Conservation (phyloP, 1,139 yeast genomes). For the Pichia sp. region DNA sequence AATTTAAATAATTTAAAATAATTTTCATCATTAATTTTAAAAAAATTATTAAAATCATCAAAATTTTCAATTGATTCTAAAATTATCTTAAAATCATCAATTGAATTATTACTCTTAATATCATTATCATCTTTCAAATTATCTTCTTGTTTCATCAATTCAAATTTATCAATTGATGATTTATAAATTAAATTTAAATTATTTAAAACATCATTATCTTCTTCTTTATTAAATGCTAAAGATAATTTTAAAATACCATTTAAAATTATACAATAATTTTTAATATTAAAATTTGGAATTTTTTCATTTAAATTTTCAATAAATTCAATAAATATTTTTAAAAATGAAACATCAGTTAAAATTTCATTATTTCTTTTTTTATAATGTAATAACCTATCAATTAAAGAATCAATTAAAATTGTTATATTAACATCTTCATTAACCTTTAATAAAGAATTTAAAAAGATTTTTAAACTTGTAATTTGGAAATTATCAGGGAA, state of each 20-base stretch:
- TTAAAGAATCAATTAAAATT: conserved; percentile 60
- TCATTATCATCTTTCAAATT: conserved; percentile 26
- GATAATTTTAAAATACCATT: conserved; percentile 61
- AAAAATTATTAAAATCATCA: conserved; percentile 24
- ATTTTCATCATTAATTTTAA: conserved; percentile 32
- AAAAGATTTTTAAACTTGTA: conserved; percentile 59
- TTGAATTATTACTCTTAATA: conserved; percentile 19
- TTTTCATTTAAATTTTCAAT: conserved; percentile 46
- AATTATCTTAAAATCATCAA: conserved; percentile 50
- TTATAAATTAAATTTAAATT: conserved; percentile 58
- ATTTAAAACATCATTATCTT: conserved; percentile 56
- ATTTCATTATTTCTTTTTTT: conserved; percentile 25
- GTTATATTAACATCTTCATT: conserved; percentile 55
- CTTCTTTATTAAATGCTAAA: conserved; percentile 34
- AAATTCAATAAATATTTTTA: conserved; percentile 61
- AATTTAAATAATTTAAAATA: conserved; percentile 40
- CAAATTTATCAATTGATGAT: conserved; percentile 49
- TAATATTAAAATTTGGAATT: conserved; percentile 58
- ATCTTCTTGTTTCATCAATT: conserved; percentile 20
- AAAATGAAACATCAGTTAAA: conserved; percentile 31
- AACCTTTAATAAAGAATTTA: conserved; percentile 60
- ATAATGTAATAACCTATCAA: conserved; percentile 64
- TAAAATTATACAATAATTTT: conserved; percentile 59
- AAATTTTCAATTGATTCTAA: conserved; percentile 47
- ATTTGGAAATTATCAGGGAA: conserved; percentile 92